A percentile compares a stretch with the other conserved stretches of the same genome.
Evolutionary conservation across 768 basidiomycete genomes (phyloP).

Genomic region (Tylopilus sp.): DNA sequence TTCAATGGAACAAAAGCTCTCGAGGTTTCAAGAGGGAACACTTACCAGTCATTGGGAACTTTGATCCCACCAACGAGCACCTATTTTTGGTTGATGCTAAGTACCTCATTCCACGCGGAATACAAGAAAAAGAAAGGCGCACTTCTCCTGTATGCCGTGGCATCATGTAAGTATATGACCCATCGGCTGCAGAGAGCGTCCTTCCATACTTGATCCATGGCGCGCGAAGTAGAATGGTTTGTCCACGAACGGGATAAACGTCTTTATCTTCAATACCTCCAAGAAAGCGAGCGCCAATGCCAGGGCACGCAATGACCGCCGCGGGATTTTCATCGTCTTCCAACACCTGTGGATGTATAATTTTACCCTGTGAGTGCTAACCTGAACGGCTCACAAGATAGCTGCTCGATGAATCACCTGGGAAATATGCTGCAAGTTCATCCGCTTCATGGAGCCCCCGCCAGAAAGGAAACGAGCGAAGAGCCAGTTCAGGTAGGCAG

Average conservation of each 20-base stretch:
- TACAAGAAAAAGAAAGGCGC: slow-evolving; percentile 9
- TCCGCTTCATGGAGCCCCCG: slow-evolving; percentile 63
- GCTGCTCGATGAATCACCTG: slow-evolving; percentile 39
- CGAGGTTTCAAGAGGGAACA: background rate
- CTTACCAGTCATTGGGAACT: slow-evolving; percentile 57
- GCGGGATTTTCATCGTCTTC: slow-evolving; percentile 7
- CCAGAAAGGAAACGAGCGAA: slow-evolving; percentile 50
- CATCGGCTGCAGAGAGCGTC: slow-evolving; percentile 30
- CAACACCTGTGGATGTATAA: slow-evolving; percentile 11
- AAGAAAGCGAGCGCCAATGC: slow-evolving; percentile 53
- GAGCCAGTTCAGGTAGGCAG: slow-evolving; percentile 63
- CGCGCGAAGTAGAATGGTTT: slow-evolving; percentile 42
- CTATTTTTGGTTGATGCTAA: slow-evolving; percentile 20
- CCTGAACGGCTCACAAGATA: background rate
- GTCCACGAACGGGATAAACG: slow-evolving; percentile 46
- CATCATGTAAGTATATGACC: slow-evolving; percentile 35
- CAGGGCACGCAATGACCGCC: slow-evolving; percentile 68
- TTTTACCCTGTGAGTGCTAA: background rate
- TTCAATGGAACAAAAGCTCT: background rate
- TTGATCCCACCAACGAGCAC: slow-evolving; percentile 62
- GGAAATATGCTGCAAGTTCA: slow-evolving; percentile 61
- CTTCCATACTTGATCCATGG: slow-evolving; percentile 46
- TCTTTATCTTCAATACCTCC: slow-evolving; percentile 51
- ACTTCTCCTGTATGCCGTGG: slow-evolving; percentile 40
- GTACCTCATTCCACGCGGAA: background rate